Percentiles rank a stretch among this genome's conserved stretches.
These are phyloP conservation scores for Tylopilus vinaceipallidus DNA, from an alignment of 768 basidiomycete species.

Conservation along the genomic window DNA sequence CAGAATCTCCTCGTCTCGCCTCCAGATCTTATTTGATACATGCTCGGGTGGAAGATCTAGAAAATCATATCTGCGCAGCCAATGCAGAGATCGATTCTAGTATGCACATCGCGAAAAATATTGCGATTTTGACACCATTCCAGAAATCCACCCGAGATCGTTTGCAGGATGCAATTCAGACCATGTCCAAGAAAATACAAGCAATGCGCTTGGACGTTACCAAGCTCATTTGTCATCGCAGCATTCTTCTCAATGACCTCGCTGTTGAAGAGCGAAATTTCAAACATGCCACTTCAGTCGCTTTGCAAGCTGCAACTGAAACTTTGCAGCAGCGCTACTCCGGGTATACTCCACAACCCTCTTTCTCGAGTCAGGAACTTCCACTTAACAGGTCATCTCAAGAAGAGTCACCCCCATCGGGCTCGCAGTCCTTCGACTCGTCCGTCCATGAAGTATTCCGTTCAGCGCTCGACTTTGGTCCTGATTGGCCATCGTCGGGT, in stretches of 20 bases:
- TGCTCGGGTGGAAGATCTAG: conserved; percentile 62
- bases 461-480: conserved; percentile 59
- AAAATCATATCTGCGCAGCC: conserved; percentile 50
- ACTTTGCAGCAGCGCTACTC: conserved; percentile 49
- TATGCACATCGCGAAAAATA: conserved; percentile 73
- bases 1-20: conserved; percentile 28
- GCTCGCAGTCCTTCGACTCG: conserved; percentile 40
- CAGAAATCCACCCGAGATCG: conserved; percentile 79
- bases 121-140: conserved; percentile 86
- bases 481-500: conserved; percentile 45
- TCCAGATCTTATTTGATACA: conserved; percentile 58
- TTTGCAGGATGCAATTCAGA: conserved; percentile 58
- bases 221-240: conserved; percentile 71
- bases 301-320: conserved; percentile 69
- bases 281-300: conserved; percentile 64
- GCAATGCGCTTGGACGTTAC: conserved; percentile 69
- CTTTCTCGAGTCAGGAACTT: conserved; percentile 34
- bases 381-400: conserved; percentile 12
- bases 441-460: conserved; percentile 59
- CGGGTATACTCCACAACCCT: conserved; percentile 32
- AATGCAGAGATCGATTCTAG: conserved; percentile 64
- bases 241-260: conserved; percentile 75
- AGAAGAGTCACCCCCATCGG: conserved; percentile 9
- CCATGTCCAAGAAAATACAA: conserved; percentile 62
- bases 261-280: conserved; percentile 65